Base-by-base conservation (phyloP, 2,329 filamentous ascomycete species). In the Cladosporium sphaerospermum region DNA sequence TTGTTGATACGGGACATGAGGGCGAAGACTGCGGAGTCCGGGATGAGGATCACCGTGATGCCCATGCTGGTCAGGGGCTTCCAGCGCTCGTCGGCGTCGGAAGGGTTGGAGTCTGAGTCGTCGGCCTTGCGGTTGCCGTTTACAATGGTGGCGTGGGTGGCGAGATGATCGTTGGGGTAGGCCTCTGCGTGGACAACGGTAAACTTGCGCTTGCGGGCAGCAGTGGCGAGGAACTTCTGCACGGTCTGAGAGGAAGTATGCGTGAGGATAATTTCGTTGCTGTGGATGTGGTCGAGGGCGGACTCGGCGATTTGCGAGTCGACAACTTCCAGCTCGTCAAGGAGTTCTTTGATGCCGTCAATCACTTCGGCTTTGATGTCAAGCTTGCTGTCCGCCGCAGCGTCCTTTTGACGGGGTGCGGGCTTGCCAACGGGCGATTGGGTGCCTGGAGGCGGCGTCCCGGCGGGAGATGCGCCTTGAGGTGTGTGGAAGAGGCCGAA, bases 1-100 rank as follows among this genome's bases (percentile, higher is more conserved):
- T 96, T 96, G 77, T 92, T 95, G 62, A 96, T 89, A 56, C 87
- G 84, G 8, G 91, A 88, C 88, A 99, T 97, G 64, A 97, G 88
- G 1, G 91, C 90, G 73, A 91, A 95, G 51, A 95, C 80, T 9
- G 89, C 88, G 7, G 84, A 86, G 69, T 95, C 91, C 41, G 89
- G 84, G 52, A 97, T 84, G 56, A 88, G 80, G 61, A 96, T 87
- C 40, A 95, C 86, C 1, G 83, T 86, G 52, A 95, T 87, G 23
- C 91, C 91, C 34, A 85, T 82, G 1, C 84, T 80, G 4, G 81
- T 83, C 55, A 97, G 78, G 45, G 89, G 84, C 70, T 93, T 95
- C 81, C 71, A 96, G 80, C 45, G 78, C 72, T 69, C 70, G 40
- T 75, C 55, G 64, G 72, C 62, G 63, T 82, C 48, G 18, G 11